Conservation (phyloP, 2,329 filamentous ascomycete genomes). For the Fusarium stilboides region DNA sequence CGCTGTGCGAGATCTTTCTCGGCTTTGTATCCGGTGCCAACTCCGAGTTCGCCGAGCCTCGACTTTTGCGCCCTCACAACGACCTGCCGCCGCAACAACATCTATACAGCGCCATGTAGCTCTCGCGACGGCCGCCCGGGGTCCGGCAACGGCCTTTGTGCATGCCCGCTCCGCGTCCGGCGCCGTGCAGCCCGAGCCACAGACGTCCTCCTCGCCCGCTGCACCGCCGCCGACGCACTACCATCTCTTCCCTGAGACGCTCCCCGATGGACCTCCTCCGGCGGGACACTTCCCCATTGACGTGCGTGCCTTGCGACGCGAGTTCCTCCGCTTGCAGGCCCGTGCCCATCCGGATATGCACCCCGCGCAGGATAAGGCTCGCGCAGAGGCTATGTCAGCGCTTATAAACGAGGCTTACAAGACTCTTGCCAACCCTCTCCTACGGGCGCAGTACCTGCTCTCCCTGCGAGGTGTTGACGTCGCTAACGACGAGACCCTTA, state of each 20-base stretch:
- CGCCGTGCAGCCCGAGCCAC: constrained; percentile 27
- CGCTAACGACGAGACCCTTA: constrained; percentile 81
- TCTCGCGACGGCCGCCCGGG: constrained; percentile 12
- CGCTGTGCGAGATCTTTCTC: constrained; percentile 50
- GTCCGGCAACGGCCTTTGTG: constrained; percentile 1
- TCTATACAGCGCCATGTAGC: constrained; percentile 16
- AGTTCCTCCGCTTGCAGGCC: constrained; percentile 89
- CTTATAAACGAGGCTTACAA: constrained; percentile 93
- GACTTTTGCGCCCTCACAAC: constrained; percentile 39
- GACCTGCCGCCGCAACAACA: constrained; percentile 26
- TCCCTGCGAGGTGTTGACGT: constrained; percentile 82
- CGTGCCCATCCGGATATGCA: constrained; percentile 81
- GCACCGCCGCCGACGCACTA: constrained; percentile 74
- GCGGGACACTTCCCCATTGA: constrained; percentile 82
- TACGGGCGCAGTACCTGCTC: constrained; percentile 91
- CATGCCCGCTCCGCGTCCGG: constrained; percentile 34
- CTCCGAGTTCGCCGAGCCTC: constrained; percentile 50
- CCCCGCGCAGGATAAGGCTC: constrained; percentile 66
- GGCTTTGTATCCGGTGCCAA: constrained; percentile 55
- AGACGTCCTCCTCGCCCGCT: constrained; percentile 19
- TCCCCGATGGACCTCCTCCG: constrained; percentile 85
- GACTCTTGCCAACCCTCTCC: constrained; percentile 83
- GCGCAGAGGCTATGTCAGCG: constrained; percentile 83
- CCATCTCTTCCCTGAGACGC: constrained; percentile 86
- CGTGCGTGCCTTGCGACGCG: constrained; percentile 77